Evolutionary conservation across 176 grass and related monocot species (phyloP), one percentile per base, ranked within the genome.

Genomic region (Oryza australiensis): DNA sequence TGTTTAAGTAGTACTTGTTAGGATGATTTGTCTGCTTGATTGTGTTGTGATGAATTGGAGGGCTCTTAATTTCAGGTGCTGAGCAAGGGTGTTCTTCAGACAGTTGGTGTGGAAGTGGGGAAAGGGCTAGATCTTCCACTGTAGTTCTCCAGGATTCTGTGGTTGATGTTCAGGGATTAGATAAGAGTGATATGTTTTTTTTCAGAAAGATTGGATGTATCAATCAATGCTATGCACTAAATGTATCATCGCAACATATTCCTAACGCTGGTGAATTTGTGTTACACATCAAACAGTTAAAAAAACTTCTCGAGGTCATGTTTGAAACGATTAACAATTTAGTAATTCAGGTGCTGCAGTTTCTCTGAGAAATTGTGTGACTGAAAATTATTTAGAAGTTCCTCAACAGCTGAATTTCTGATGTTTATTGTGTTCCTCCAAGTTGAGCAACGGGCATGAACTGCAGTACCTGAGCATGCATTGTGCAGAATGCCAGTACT

Each of bases 121-220:
- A 97, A 92, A 94, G 91, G 94, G 8, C 94, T 97, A 16, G 73
- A 97, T 66, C 42, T 97, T 65, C 91, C 94, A 57, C 83, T 97
- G 55, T 82, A 82, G 37, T 46, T 64, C 68, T 33, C 18, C 55
- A 7, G 62, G 10, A 37, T 16, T 30, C 26, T 24, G 68, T 28
- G 43, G 38, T 16, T 63, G 55, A 45, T 63, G 20, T 43, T 70
- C 66, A 27, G 15, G 26, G 24, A 59, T 2, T 22, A 60, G 24
- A 59, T 3, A 12, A 70, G 23, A 55, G 32, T 20, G 53, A 9
- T 2, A n/a, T 28, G 13, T 28, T 71, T 70, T 71, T 28, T 12
- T 28, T 28, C 34, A 30, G 49, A 23, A 1, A 41, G 20, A 80
- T 22, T 28, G 26, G 35, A 9, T 72, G 34, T 62, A 42, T 20